Base-by-base conservation (phyloP, 2,329 filamentous ascomycete genomes). In the Zarea fungicola region DNA sequence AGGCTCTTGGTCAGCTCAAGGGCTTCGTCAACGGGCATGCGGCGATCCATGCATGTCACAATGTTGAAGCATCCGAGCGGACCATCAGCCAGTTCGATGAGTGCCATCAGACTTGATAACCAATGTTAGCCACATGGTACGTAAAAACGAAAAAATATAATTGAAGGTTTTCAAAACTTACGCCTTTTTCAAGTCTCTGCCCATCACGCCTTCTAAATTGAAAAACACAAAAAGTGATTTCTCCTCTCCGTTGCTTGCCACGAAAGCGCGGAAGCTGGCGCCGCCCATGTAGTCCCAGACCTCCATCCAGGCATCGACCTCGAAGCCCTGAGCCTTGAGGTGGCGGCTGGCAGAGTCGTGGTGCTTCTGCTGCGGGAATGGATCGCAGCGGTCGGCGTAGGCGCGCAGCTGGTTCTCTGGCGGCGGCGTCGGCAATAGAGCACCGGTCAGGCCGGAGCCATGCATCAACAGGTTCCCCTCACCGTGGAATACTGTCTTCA, bases 401-500 rank as follows among this genome's bases (percentile, higher is more conserved):
- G 73, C 59, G 59, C 65, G 51, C 54, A 66, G 58, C 61, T 67
- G 64, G 58, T 73, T 65, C 60, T 77, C 72, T 45, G 76, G 72
- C 57, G 78, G 77, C 61, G 78, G 77, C 61, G 77, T 80, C 57
- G 72, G 72, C 58, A 72, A 62, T 62, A 69, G 64, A 73, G 84
- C 82, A 92, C 82, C 84, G 83, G 87, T 83, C 80, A 86, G 85
- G 82, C 86, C 81, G 82, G 88, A 92, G 85, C 82, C 85, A 82
- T 83, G 78, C 76, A 75, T 73, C 69, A 73, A 80, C 78, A 75
- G 70, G 74, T 83, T 84, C 87, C 85, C 84, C 89, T 95, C 90
- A 95, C 89, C 91, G 80, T 86, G 87, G 83, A 96, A 96, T 77
- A 88, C 86, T 76, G 84, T 76, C 75, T 82, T 87, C 84, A 96